Evolutionary conservation across 2,329 filamentous ascomycete genomes (phyloP), one percentile per base, ranked within the genome.

Genomic region (Colletotrichum cuscutae): DNA sequence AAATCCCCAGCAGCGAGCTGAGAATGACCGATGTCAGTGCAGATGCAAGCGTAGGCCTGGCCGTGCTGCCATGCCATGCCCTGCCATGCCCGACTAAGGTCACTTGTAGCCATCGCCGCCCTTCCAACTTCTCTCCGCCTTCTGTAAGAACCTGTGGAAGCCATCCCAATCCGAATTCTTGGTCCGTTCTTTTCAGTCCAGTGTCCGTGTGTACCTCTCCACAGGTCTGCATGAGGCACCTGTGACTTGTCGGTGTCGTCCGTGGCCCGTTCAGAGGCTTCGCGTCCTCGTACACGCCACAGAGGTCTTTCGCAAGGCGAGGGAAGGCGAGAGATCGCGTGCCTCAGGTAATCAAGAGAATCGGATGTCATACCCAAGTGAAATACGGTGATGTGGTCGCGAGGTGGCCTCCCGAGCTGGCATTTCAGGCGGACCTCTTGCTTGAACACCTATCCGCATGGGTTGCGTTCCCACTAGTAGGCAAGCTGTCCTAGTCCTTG

Each of bases 151-250:
- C 15, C 7, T 19, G 42, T 49, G 42, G 42, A 49, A 49, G 42
- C 42, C 42, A n/a, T 49, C 42, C 42, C 42, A 49, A 67, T 60
- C 32, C 60, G 35, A 24, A 32, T 19, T 46, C 28, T 61, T 67
- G 32, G 24, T 67, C 54, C 32, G 56, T 56, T 42, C 62, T 66
- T 42, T 56, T 60, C 35, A 59, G 53, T 19, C 22, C 19, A 53
- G 64, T 62, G 68, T 66, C 68, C 63, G 63, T 67, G 68, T 67
- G 68, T 67, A 32, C 35, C 35, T 32, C 13, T 63, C 58, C 19
- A 53, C 37, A 35, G 28, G 53, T 49, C 52, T 58, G 56, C n/a
- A 30, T 8, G 24, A 46, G 35, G 37, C 46, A 53, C 57, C 61
- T 65, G 52, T 64, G 35, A 53, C 42, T 65, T 15, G 28, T 52